Conservation (phyloP, 139 green algal genomes). For the Tetraselmis chui region DNA sequence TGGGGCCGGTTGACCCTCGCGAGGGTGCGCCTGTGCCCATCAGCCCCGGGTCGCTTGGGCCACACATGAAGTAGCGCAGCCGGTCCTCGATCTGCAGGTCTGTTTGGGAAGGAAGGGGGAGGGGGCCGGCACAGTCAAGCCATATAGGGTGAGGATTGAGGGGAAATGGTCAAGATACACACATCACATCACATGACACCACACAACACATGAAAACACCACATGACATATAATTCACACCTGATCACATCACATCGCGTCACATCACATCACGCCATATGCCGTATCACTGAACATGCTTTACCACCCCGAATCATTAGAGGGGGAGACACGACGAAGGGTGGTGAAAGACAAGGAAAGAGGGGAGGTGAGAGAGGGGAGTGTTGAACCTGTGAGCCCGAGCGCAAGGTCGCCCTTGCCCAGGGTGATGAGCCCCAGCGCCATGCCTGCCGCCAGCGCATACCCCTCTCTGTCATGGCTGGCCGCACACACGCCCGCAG, state of each 20-base stretch:
- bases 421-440: slow-evolving; percentile 82
- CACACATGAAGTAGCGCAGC: slow-evolving; percentile 19
- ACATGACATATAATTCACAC: no score
- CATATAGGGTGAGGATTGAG: no score
- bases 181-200: no score
- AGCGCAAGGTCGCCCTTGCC: slow-evolving; percentile 53
- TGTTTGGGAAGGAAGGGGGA: not conserved
- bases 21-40: not conserved
- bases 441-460: slow-evolving; percentile 79
- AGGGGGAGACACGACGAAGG: no score
- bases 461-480: slow-evolving; percentile 76
- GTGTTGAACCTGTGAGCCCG: slow-evolving; percentile 33
- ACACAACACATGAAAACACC: no score
- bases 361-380: not conserved
- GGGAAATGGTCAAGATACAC: no score
- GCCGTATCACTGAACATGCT: no score
- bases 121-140: no score
- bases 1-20: not conserved
- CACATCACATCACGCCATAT: no score
- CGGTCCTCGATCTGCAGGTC: slow-evolving; percentile 1
- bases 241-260: no score
- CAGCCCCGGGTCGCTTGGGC: not conserved
- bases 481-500: slow-evolving; percentile 8
- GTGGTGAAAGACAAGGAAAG: no score
- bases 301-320: no score